Percentiles rank a stretch among this genome's conserved stretches.
Conservation (phyloP, 805 yeast species). For the Cephaloascus albidus region DNA sequence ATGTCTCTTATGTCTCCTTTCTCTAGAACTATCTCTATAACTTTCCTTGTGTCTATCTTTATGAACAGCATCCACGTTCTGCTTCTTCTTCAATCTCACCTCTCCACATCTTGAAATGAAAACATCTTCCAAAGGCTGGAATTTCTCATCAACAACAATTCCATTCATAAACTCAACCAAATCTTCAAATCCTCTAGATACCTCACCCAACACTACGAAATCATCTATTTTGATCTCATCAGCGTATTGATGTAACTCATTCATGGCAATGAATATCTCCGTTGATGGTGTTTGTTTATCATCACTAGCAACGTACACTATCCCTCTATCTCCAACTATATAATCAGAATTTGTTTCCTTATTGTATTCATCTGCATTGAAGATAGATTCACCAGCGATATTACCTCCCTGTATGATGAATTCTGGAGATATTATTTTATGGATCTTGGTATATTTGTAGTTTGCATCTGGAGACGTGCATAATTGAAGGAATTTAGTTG, state of each 20-base stretch:
- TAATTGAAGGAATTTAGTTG: constrained; percentile 4
- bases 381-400: constrained; percentile 1
- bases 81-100: not conserved
- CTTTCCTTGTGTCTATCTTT: not conserved
- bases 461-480: constrained; percentile 6
- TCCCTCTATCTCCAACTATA: not conserved
- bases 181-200: constrained; percentile 3
- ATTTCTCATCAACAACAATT: constrained; percentile 8
- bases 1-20: not conserved
- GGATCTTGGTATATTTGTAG: constrained; percentile 9
- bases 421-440: constrained; percentile 17
- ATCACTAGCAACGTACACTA: constrained; percentile 4
- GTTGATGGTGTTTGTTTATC: constrained; percentile 3
- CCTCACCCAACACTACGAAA: constrained; percentile 14
- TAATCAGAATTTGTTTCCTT: constrained; percentile 1
- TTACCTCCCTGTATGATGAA: constrained; percentile 14
- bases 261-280: constrained; percentile 14
- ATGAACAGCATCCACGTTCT: not conserved
- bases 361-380: not conserved
- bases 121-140: constrained; percentile 4
- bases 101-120: not conserved
- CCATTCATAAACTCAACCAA: constrained; percentile 7
- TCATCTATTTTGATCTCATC: constrained; percentile 3
- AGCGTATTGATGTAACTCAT: constrained; percentile 7
- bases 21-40: not conserved